Conservation (phyloP, 345 rosid species). For the Hibiscus mutabilis region DNA sequence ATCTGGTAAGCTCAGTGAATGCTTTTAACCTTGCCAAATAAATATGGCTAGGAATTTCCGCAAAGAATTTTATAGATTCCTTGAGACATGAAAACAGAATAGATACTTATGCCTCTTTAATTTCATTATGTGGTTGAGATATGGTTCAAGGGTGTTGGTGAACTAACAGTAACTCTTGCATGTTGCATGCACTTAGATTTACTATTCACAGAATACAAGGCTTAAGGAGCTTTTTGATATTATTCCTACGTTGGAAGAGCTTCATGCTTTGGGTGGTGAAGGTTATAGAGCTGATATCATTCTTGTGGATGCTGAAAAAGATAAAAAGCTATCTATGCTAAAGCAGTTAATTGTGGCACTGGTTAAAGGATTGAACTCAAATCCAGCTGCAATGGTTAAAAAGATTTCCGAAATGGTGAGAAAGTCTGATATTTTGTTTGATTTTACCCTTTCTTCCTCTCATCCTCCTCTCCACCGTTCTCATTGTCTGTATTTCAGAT, state of each 20-base stretch:
- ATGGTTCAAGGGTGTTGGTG: not conserved
- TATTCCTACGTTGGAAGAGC: conserved; percentile 81
- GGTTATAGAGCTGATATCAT: conserved; percentile 27
- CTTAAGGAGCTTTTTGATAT: conserved; percentile 59
- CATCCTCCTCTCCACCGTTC: not conserved
- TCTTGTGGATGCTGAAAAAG: conserved; percentile 76
- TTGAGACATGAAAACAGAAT: not conserved
- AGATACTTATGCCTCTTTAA: not conserved
- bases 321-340: conserved; percentile 79
- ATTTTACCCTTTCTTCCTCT: not conserved
- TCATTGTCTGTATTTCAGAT: not conserved
- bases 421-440: conserved; percentile 1
- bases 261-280: conserved; percentile 75
- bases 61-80: not conserved
- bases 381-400: conserved; percentile 78
- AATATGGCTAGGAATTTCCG: not conserved
- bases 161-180: not conserved
- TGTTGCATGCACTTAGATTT: not conserved
- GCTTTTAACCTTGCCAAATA: not conserved
- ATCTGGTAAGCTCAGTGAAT: not conserved
- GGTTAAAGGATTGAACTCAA: conserved; percentile 78
- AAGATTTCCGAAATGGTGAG: conserved; percentile 93
- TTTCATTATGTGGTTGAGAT: not conserved
- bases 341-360: conserved; percentile 41
- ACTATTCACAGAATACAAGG: conserved; percentile 58